Evolutionary conservation across 306 rosid species (phyloP), one percentile per base, ranked within the genome.

Genomic region (Chamaecrista fasciculata): DNA sequence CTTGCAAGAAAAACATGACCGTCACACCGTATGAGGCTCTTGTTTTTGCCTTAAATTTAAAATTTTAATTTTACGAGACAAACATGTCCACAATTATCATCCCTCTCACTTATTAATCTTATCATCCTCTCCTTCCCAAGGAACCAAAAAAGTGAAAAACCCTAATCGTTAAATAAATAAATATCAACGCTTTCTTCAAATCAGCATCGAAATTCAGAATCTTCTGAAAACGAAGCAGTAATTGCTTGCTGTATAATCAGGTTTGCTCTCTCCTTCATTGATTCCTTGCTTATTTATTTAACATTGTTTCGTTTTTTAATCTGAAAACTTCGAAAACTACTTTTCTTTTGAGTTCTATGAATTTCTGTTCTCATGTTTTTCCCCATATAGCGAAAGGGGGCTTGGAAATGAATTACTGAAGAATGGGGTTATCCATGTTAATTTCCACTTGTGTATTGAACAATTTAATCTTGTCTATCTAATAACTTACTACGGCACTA

Each of bases 11-110:
- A 71, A 23, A 23, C 29, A 19, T 36, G 6, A 5, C 18, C 26
- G 67, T 20, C 11, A 34, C 7, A 9, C 19, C 39, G 73, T 58
- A 24, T 72, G 82, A 48, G 81, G 81, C 55, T 48, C 19, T 15
- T 37, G 56, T 77, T 28, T 36, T 28, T 36, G 40, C 12, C 68
- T 47, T 57, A 47, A 65, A 33, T 28, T 6, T 9, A n/a, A n/a
- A n/a, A n/a, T n/a, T n/a, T n/a, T n/a, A n/a, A n/a, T n/a, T n/a
- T n/a, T n/a, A n/a, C n/a, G n/a, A n/a, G n/a, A 33, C 12, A 14
- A 51, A 50, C 42, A 78, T 44, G 69, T 79, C 82, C 82, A 79
- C 76, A 79, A 52, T 15, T 48, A 39, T 12, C 19, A 55, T 25
- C 62, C 69, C 53, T n/a, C n/a, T n/a, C n/a, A n/a, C n/a, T n/a